Percentiles rank a stretch among this genome's conserved stretches.
phyloP scores from a whole-genome alignment of 345 rosid genomes.

The Salix dunnii region DNA sequence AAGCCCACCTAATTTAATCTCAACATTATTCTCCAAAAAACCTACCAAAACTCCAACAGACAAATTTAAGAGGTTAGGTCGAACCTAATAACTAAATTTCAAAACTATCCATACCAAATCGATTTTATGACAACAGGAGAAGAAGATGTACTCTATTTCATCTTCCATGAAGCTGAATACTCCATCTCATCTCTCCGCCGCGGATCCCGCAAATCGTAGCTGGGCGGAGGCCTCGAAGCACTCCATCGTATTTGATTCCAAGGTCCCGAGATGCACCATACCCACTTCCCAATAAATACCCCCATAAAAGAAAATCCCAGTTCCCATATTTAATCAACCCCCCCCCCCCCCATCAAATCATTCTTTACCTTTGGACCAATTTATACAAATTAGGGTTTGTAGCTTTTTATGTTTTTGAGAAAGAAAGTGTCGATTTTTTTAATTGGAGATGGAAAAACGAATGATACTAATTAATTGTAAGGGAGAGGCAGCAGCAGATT shows the following conservation, averaged over 20 bases:
- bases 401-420: too few species aligned
- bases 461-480: conserved; percentile 7
- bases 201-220: conserved; percentile 38
- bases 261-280: conserved; percentile 17
- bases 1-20: background rate
- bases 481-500: conserved; percentile 12
- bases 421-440: background rate
- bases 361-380: background rate
- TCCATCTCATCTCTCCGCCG: conserved; percentile 41
- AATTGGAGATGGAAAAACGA: conserved; percentile 1
- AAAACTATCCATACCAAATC: conserved; percentile 3
- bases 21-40: background rate
- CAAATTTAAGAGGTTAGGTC: background rate
- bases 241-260: conserved; percentile 13
- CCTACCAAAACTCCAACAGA: background rate
- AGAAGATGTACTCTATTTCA: background rate
- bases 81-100: background rate
- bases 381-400: background rate
- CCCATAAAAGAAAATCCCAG: conserved; percentile 34
- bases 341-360: background rate
- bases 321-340: background rate
- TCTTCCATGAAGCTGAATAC: background rate
- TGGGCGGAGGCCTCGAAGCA: conserved; percentile 33
- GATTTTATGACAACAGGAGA: background rate
- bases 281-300: conserved; percentile 26